Percentiles rank a stretch among this genome's conserved stretches.
Conservation (phyloP, 2,329 filamentous ascomycete species). For the Conoideocrella luteorostrata region DNA sequence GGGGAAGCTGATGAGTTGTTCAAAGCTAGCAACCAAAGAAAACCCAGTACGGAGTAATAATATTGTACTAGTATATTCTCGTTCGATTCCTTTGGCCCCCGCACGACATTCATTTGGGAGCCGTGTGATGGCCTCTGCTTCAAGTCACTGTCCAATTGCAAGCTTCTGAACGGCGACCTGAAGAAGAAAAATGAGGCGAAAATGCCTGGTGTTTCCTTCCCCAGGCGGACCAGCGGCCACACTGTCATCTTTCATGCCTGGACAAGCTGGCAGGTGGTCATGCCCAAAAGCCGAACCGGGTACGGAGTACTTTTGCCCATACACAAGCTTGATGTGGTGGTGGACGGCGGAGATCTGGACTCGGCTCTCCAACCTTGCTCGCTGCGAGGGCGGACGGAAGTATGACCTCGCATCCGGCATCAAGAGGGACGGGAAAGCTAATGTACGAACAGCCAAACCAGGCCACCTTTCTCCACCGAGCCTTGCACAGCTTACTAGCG, state of each 20-base stretch:
- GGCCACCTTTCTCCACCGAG: conserved; percentile 16
- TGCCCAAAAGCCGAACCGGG: too few relatives aligned
- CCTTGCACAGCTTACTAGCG: conserved; percentile 18
- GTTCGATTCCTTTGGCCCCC: neutral
- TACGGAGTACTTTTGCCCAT: neutral
- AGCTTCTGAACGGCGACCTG: too few relatives aligned
- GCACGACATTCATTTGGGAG: neutral
- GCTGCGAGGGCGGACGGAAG: conserved; percentile 15
- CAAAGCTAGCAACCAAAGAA: conserved; percentile 1
- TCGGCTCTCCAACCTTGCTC: conserved; percentile 4
- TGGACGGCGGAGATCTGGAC: conserved; percentile 1
- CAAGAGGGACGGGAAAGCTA: conserved; percentile 26
- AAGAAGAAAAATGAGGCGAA: too few relatives aligned
- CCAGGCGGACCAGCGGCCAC: too few relatives aligned
- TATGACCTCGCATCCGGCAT: conserved; percentile 16
- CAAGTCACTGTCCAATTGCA: too few relatives aligned
- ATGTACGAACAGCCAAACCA: conserved; percentile 22
- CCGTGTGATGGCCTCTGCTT: too few relatives aligned
- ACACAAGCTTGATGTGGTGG: neutral
- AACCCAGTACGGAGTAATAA: too few relatives aligned
- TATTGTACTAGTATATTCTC: too few relatives aligned
- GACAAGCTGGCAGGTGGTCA: too few relatives aligned
- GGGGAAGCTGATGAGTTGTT: conserved; percentile 7
- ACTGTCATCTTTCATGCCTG: too few relatives aligned
- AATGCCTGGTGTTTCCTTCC: too few relatives aligned